These are phyloP conservation scores for Clonostachys solani DNA, from an alignment of 2,329 filamentous ascomycete genomes.

Conservation along the genomic window DNA sequence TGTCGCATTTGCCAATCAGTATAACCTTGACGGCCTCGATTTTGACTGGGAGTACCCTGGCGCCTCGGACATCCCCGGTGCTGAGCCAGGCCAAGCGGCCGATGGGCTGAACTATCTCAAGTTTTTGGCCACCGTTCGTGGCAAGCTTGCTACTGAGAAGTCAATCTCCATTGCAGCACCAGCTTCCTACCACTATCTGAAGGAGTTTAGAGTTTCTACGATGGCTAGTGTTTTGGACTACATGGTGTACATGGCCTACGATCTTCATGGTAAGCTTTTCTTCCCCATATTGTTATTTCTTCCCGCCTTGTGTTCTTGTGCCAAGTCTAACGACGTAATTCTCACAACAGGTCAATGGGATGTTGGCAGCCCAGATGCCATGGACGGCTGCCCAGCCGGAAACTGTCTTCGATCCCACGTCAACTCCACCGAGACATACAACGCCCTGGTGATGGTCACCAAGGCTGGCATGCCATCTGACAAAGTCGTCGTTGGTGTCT, in stretches of 20 bases:
- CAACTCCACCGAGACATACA: slow-evolving; percentile 27
- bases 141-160: slow-evolving; percentile 19
- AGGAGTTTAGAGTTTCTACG: slow-evolving; percentile 22
- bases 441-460: slow-evolving; percentile 26
- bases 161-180: slow-evolving; percentile 28
- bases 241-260: slow-evolving; percentile 25
- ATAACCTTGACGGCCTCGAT: slow-evolving; percentile 36
- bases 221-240: slow-evolving; percentile 21
- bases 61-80: slow-evolving; percentile 13
- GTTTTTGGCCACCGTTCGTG: slow-evolving; percentile 21
- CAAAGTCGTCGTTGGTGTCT: slow-evolving; percentile 22
- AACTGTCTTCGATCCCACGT: slow-evolving; percentile 27
- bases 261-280: slow-evolving; percentile 15
- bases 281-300: no score
- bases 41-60: slow-evolving; percentile 43
- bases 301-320: no score
- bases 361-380: slow-evolving; percentile 16
- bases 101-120: slow-evolving; percentile 24
- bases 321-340: no score
- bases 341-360: slow-evolving; percentile 13
- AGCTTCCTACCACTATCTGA: slow-evolving; percentile 32
- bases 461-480: slow-evolving; percentile 18
- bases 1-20: slow-evolving; percentile 29
- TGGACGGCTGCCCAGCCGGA: slow-evolving; percentile 16
- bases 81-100: slow-evolving; percentile 11